Percentiles rank a stretch among this genome's conserved stretches.
Conservation (phyloP, 2,329 filamentous ascomycete species). For the Helminthosporium solani region DNA sequence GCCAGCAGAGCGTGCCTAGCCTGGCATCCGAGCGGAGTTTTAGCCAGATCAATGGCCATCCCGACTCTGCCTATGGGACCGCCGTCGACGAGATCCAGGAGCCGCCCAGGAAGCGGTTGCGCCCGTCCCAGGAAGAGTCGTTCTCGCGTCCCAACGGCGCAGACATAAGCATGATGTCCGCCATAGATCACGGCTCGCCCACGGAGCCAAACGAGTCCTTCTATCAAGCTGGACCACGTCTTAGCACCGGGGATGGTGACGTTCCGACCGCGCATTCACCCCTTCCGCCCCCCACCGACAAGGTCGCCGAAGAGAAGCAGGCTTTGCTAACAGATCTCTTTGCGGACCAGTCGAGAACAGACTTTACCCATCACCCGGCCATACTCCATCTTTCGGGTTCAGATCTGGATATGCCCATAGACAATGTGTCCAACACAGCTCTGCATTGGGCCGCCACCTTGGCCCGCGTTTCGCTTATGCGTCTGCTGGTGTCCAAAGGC, state of each 20-base stretch:
- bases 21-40: slow-evolving; percentile 75
- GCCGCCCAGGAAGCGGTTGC: slow-evolving; percentile 77
- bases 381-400: slow-evolving; percentile 72
- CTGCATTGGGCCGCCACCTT: slow-evolving; percentile 96
- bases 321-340: slow-evolving; percentile 74
- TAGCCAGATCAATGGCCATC: slow-evolving; percentile 48
- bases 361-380: slow-evolving; percentile 73
- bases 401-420: slow-evolving; percentile 90
- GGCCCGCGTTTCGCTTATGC: slow-evolving; percentile 78
- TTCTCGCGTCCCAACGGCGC: slow-evolving; percentile 49
- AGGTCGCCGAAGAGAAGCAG: slow-evolving; percentile 76
- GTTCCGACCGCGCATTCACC: slow-evolving; percentile 64
- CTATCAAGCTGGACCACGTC: slow-evolving; percentile 49
- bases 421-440: slow-evolving; percentile 83
- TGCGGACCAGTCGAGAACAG: slow-evolving; percentile 60
- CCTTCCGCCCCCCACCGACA: slow-evolving; percentile 57
- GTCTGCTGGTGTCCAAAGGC: slow-evolving; percentile 77
- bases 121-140: slow-evolving; percentile 48
- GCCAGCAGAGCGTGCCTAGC: slow-evolving; percentile 74
- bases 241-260: slow-evolving; percentile 51
- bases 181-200: slow-evolving; percentile 63
- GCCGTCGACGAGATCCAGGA: slow-evolving; percentile 61
- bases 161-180: slow-evolving; percentile 49
- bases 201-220: slow-evolving; percentile 82
- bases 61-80: slow-evolving; percentile 69